Base-by-base conservation (phyloP, 2,329 filamentous ascomycete genomes). In the Cladosporium cucumerinum region DNA sequence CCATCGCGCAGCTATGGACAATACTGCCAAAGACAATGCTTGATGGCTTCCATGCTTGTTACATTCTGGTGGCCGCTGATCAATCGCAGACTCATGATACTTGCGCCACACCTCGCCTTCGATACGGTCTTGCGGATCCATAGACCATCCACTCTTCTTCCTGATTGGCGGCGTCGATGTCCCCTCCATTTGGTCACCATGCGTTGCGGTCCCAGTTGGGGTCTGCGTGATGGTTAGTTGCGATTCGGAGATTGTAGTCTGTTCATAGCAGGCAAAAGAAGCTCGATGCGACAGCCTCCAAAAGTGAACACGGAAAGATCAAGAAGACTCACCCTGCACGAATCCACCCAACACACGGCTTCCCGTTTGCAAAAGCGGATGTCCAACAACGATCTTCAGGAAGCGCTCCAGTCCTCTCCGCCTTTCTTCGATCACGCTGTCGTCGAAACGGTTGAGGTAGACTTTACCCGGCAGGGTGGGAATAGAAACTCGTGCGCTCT, bases 341-440 rank as follows among this genome's bases (percentile, higher is more conserved):
- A 98, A 99, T 32, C 92, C 91, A 14, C 93, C 94, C 73, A 99
- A 80, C 65, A 99, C 95, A 81, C 98, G 97, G 79, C 93, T 97
- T 61, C 95, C 95, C 32, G 95, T 99, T 86, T 99, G 95, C 80
- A 99, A 80, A 73, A 99, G 83, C 72, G 95, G 95, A 78, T 99
- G 95, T 0, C 95, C 94, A 0, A 97, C 95, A 12, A 60, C 52
- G 4, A 62, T 66, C 64, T 59, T 62, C 52, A 51, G 49, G 26
- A 61, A 65, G 7, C 49, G 60, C 36, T 64, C 39, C 46, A 65
- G 21, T 7, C 49, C 55, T 21, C 32, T 21, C 18, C 54, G 51
- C 30, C 57, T 51, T 30, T 55, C 43, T 25, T 30, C 54, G 36
- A 48, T 99, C 74, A 99, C 94, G 77, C 97, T 93, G 81, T 99